Conservation (phyloP, 148 eudicot species). For the Vaccinium corymbosum region DNA sequence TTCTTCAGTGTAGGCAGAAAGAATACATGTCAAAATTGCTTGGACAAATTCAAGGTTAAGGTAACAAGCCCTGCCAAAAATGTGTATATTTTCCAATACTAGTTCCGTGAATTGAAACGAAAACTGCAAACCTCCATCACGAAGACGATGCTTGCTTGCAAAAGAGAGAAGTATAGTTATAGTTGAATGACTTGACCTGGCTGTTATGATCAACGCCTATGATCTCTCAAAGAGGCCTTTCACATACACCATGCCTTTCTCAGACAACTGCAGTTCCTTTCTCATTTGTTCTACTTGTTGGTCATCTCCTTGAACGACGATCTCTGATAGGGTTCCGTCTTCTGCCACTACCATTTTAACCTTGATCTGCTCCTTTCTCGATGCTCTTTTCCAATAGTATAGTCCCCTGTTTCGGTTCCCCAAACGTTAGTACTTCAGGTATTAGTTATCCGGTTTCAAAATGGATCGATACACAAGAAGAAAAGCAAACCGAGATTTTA, state of each 20-base stretch:
- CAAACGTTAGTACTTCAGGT: background rate
- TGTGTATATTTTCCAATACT: background rate
- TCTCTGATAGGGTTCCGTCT: conserved; percentile 64
- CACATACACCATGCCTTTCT: conserved; percentile 96
- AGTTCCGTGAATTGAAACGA: background rate
- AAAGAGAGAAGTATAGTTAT: background rate
- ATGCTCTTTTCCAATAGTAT: conserved; percentile 82
- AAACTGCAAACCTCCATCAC: background rate
- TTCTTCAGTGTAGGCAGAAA: background rate
- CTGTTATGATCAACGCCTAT: background rate
- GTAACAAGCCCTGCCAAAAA: background rate
- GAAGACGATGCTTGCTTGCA: background rate
- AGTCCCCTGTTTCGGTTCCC: conserved; percentile 50
- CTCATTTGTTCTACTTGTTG: conserved; percentile 80
- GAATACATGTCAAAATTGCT: background rate
- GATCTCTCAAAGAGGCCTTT: conserved; percentile 79
- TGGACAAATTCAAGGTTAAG: background rate
- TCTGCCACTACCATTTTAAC: conserved; percentile 83
- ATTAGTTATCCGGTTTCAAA: background rate
- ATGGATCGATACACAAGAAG: background rate
- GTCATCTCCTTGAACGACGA: conserved; percentile 89
- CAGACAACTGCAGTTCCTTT: conserved; percentile 72
- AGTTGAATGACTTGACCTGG: background rate
- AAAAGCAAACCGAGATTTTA: background rate
- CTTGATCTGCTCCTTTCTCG: conserved; percentile 91